Evolutionary conservation across 345 rosid species (phyloP), one percentile per base, ranked within the genome.

Genomic region (Cardamine occulta): DNA sequence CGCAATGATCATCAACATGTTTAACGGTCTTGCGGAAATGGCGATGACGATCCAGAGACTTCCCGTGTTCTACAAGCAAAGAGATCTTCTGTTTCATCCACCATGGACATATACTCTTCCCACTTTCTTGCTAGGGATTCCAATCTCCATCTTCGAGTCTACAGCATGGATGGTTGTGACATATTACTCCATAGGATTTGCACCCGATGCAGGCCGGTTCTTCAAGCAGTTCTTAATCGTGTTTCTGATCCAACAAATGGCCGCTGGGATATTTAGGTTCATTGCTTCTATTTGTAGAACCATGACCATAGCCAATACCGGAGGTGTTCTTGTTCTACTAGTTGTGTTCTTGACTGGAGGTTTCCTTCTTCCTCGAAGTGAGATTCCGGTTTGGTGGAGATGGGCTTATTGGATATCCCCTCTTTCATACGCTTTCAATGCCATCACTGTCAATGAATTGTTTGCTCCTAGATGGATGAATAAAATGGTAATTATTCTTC

Each of bases 331-430:
- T 8, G 65, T 74, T 34, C 39, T 79, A 7, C 61, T 88, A 8
- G 21, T 80, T 0, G 44, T 85, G 44, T 74, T 88, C 74, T 59
- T 85, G 37, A 81, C 86, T 10, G 91, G 93, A 49, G 93, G 89
- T 10, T 88, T 88, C 78, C 79, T 88, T 54, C 71, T 86, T 35
- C 86, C 89, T 42, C 67, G 72, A 63, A 26, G 86, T 56, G 72
- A 73, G 61, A 79, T 79, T n/a, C 79, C 79, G 45, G 79, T 69
- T 65, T 88, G 95, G 88, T 81, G 86, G 86, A 74, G 75, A 53
- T 89, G 92, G 95, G 90, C 81, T 32, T 87, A 80, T 66, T 87
- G 95, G 95, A 34, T 80, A 4, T 89, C 92, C 0, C 92, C 90
- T 31, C 49, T 89, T 84, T 65, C 87, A 9, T 89, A 87, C 14